These are phyloP conservation scores for Cutaneotrichosporon sp. DNA, from an alignment of 1,284 basidiomycete species.

Conservation along the genomic window DNA sequence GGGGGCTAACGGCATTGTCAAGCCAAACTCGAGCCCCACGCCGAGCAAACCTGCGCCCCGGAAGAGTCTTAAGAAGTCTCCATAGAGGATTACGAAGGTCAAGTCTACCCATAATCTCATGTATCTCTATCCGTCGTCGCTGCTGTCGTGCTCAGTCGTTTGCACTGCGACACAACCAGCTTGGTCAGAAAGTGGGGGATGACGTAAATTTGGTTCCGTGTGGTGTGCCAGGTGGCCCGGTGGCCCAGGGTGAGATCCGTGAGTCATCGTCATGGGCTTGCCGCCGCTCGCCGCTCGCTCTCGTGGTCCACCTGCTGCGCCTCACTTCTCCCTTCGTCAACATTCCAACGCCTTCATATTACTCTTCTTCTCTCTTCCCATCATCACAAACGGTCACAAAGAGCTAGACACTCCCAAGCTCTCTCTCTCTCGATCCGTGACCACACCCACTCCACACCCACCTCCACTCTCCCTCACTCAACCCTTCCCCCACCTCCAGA, in stretches of 20 bases:
- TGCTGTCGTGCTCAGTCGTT: background rate
- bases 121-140: background rate
- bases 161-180: background rate
- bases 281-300: background rate
- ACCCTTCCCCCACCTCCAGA: conserved; percentile 7
- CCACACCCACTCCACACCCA: background rate
- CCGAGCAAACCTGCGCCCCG: background rate
- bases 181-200: background rate
- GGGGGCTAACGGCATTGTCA: conserved; percentile 1
- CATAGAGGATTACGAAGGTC: background rate
- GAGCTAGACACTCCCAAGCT: background rate
- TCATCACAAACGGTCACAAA: background rate
- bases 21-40: background rate
- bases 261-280: conserved; percentile 7
- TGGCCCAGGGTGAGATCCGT: background rate
- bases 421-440: background rate
- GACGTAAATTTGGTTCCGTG: conserved; percentile 6
- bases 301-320: background rate
- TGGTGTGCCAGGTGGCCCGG: background rate
- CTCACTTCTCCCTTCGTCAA: background rate
- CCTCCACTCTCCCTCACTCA: background rate
- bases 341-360: background rate
- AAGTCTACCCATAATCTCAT: background rate
- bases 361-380: background rate
- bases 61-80: background rate